Base-by-base conservation (phyloP, 345 rosid species). In the Litchi chinensis region DNA sequence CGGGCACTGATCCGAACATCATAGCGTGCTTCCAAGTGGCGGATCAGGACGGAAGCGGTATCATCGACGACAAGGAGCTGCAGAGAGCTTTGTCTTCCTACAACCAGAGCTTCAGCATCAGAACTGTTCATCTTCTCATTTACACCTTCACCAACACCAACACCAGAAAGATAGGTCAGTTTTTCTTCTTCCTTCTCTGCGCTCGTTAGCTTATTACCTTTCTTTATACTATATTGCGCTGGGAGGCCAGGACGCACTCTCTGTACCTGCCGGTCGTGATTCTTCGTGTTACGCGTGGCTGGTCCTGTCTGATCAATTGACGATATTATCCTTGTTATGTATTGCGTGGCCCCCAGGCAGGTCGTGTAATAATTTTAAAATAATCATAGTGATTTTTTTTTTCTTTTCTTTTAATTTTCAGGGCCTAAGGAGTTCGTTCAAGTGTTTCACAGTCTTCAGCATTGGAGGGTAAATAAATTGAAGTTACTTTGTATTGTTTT, bases 391-490 rank as follows among this genome's bases (percentile, higher is more conserved):
- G n/a, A n/a, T n/a, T n/a, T n/a, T n/a, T n/a, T n/a, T n/a, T 19
- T 18, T 24, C 7, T 50, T 37, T 28, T 28, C 1, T 37, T 11
- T 62, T 24, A 9, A 7, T 60, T 15, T 88, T 66, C 83, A 96
- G 98, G 99, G 43, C 98, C 97, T 0, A 92, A 90, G 86, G 99
- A 96, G 78, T 93, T 96, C 86, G 83, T 85, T 65, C 75, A 86
- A 21, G 87, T 96, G 80, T 96, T 93, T 80, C 94, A 93, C 85
- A 93, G 98, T 86, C 97, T 95, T 40, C 99, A 95, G 86, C 93
- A 71, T 75, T 95, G 99, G 99, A 89, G 98, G 91, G 99, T 96
- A 82, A 84, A 98, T 96, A 81, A 85, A 85, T 80, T 32, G 0
- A 8, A 7, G 18, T 21, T 32, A 1, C 2, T 32, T 32, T 32